Evolutionary conservation across 352 stramenopile species (phyloP).

Genomic region (Thalassiosira tumida): DNA sequence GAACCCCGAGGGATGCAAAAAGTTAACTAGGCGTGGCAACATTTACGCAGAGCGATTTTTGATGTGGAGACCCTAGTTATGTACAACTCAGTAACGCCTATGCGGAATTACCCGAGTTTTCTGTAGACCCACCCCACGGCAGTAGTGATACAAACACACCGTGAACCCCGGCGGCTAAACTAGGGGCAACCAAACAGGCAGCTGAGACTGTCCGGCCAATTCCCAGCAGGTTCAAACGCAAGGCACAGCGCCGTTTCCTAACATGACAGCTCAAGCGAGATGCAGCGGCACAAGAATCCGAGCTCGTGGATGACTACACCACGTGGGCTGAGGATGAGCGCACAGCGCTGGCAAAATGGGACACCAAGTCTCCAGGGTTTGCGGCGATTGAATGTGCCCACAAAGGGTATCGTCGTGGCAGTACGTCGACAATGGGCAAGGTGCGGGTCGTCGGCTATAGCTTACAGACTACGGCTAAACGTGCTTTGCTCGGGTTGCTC

Average conservation of each 20-base stretch:
- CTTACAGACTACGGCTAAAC: neutral
- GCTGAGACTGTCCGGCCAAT: neutral
- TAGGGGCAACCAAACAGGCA: too few species aligned
- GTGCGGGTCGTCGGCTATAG: neutral
- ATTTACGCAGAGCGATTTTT: too few species aligned
- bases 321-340: constrained; percentile 17
- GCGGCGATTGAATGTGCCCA: constrained; percentile 11
- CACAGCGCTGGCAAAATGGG: neutral
- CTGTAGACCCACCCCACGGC: constrained; percentile 6
- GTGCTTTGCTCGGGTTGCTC: neutral
- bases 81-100: neutral
- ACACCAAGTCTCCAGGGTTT: neutral
- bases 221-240: neutral
- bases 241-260: neutral
- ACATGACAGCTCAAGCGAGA: neutral
- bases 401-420: neutral
- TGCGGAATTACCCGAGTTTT: neutral
- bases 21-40: too few species aligned
- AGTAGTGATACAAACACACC: too few species aligned
- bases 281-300: neutral
- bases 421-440: neutral
- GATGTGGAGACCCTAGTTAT: too few species aligned
- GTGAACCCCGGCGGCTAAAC: neutral
- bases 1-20: too few species aligned
- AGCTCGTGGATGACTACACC: constrained; percentile 18